Conservation (phyloP, 768 basidiomycete genomes). For the Mycena galericulata region DNA sequence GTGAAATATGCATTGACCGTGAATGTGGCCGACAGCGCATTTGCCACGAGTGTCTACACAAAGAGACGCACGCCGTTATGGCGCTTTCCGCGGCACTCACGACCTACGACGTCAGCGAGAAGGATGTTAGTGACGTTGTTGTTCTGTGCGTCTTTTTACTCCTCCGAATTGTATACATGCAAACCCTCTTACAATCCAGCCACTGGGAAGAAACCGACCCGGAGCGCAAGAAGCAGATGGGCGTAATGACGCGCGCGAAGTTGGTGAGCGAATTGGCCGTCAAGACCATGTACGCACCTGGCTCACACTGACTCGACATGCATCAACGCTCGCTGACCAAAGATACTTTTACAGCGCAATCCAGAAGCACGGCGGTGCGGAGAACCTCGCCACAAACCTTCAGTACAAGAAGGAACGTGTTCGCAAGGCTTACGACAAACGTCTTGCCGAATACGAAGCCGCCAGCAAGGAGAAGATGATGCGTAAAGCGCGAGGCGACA, state of each 20-base stretch:
- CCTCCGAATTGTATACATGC: too few relatives aligned
- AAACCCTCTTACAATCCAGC: neutral
- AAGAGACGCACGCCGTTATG: neutral
- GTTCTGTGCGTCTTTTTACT: neutral
- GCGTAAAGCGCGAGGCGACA: neutral
- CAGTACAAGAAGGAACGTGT: conserved; percentile 1
- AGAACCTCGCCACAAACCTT: neutral
- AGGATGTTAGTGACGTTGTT: neutral
- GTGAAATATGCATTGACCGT: neutral
- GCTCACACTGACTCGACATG: too few relatives aligned
- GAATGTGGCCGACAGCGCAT: neutral
- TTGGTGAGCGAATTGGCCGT: neutral
- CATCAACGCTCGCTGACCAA: neutral
- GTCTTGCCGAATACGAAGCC: neutral
- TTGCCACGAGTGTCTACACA: neutral
- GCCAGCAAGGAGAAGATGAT: neutral
- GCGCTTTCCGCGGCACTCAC: conserved; percentile 1
- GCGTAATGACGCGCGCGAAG: neutral
- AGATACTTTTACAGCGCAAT: neutral
- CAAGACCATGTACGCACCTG: neutral
- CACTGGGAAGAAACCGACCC: conserved; percentile 11
- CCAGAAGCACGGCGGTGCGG: conserved; percentile 2
- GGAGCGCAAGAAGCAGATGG: neutral
- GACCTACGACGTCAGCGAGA: conserved; percentile 8
- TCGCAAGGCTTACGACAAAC: conserved; percentile 3